Base-by-base conservation (phyloP, 2,329 filamentous ascomycete species). In the Pleoardoris graminearum region DNA sequence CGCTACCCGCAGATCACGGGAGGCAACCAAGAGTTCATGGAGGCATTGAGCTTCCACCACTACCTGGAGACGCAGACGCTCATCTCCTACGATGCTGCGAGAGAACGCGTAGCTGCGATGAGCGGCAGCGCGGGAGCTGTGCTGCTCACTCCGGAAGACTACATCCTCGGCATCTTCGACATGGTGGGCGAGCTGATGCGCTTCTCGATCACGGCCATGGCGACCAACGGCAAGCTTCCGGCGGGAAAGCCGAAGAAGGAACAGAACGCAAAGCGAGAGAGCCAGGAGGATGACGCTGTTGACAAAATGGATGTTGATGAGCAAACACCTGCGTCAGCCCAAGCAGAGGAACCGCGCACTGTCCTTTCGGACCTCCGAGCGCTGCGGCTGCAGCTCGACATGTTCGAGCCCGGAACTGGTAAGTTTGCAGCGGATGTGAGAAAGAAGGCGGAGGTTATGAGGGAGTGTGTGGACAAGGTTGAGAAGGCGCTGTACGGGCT, bases 111-210 rank as follows among this genome's bases (percentile, higher is more conserved):
- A 42, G 65, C 69, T 25, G 53, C 65, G 3, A 61, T 79, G 55
- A 70, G 74, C 44, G 61, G 63, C 10, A 67, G 73, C 6, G 72
- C 67, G 3, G 71, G 76, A 0, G 80, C 79, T 1, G 81, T 97
- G 2, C 65, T 79, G 0, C 78, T 97, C 17, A 90, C 89, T 1
- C 81, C 86, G 22, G 85, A 93, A 50, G 94, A 99, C 73, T 97
- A 96, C 70, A 76, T 96, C 52, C 87, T 94, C 57, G 94, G 93
- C 7, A 76, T 99, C 2, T 97, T 96, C 67, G 94, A 99, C 72
- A 83, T 97, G 62, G 92, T 92, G 1, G 94, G 94, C 33, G 94
- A 99, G 77, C 81, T 97, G 79, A 99, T 99, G 94, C 84, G 92
- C 25, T 97, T 97, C 74, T 91, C 91, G 0, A 94, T 96, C 45